Conservation (phyloP, 2,329 filamentous ascomycete genomes). For the Alternaria conjuncta region DNA sequence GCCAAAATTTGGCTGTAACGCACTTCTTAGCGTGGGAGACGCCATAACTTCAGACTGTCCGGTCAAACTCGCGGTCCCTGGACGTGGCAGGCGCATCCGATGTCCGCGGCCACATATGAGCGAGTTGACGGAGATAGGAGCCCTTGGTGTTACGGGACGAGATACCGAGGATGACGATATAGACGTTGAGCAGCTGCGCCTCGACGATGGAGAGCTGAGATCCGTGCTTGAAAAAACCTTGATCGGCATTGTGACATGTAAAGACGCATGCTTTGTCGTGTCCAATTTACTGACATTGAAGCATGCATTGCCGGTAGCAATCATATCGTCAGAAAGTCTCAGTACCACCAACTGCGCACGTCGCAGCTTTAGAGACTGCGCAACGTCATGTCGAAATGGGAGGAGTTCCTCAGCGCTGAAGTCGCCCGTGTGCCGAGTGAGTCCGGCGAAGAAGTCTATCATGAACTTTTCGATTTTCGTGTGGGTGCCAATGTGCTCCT, state of each 20-base stretch:
- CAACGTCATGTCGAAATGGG: slow-evolving; percentile 8
- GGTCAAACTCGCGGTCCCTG: not conserved
- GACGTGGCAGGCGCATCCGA: not conserved
- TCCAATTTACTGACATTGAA: slow-evolving; percentile 7
- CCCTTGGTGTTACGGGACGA: not conserved
- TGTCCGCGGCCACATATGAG: not conserved
- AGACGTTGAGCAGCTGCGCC: not conserved
- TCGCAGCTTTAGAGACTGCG: not conserved
- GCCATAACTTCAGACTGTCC: not conserved
- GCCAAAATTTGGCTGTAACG: not conserved
- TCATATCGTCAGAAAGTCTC: not conserved
- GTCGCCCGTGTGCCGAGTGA: slow-evolving; percentile 1
- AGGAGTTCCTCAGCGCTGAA: slow-evolving; percentile 1
- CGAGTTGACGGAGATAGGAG: not conserved
- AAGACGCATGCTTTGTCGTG: not conserved
- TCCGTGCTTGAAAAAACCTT: not conserved
- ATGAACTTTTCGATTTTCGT: slow-evolving; percentile 22
- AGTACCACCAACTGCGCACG: not conserved
- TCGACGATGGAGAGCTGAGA: not conserved
- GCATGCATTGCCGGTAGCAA: not conserved
- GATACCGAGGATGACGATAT: not conserved
- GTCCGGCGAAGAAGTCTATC: slow-evolving; percentile 19
- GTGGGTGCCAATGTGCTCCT: slow-evolving; percentile 13
- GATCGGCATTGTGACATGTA: not conserved
- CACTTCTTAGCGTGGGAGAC: not conserved